Evolutionary conservation across 2,329 filamentous ascomycete genomes (phyloP), one percentile per base, ranked within the genome.

Genomic region (Pseudogymnoascus sp.): DNA sequence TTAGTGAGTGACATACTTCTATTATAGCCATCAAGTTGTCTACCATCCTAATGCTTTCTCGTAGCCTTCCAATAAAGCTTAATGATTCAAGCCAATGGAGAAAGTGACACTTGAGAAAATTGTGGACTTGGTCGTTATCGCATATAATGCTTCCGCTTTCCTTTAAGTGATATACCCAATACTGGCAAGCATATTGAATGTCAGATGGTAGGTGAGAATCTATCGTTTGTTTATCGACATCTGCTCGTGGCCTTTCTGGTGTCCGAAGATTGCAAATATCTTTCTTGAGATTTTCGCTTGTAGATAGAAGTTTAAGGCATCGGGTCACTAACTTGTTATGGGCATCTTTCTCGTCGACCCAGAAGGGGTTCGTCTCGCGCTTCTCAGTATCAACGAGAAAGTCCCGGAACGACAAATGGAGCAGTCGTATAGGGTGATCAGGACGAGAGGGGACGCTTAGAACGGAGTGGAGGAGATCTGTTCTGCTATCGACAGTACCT

Each of bases 281-380:
- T 64, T 64, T 23, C 36, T 68, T 70, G 14, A 77, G 70, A 37
- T 67, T 65, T 3, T 39, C 43, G 19, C 21, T 14, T 23, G 43
- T 31, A 23, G 70, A 74, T 69, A 76, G 73, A 5, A 75, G 66
- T 63, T 70, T 25, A 48, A 77, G 64, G 66, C 73, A 77, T 54
- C 60, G 43, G 45, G 63, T 66, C 10, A 67, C 70, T 6, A 77
- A 66, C n/a, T n/a, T n/a, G n/a, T n/a, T n/a, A n/a, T n/a, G n/a
- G n/a, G n/a, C n/a, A n/a, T n/a, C n/a, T n/a, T n/a, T n/a, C n/a
- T n/a, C 68, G 19, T 77, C 60, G 66, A 72, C 69, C 69, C 71
- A 69, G 70, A 75, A 71, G 13, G 57, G 63, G 23, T 41, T 63
- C 36, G 34, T 63, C 36, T 61, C 39, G 16, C 39, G 25, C 43